These are phyloP conservation scores for Fusarium paranaense DNA, from an alignment of 2,329 filamentous ascomycete genomes.

Conservation along the genomic window DNA sequence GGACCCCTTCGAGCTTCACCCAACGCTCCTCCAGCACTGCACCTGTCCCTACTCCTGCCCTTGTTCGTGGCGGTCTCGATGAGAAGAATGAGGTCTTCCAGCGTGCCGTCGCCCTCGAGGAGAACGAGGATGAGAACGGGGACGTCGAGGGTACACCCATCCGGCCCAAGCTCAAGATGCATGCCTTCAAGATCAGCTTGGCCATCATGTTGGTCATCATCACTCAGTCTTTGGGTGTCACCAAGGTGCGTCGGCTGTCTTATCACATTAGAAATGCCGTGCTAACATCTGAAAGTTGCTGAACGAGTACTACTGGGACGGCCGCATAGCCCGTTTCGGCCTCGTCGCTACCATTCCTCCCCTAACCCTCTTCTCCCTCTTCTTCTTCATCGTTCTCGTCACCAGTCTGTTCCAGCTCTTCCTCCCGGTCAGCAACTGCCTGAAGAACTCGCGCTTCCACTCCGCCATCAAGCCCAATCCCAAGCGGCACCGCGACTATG, in stretches of 20 bases:
- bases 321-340: conserved; percentile 25
- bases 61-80: conserved; percentile 41
- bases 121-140: conserved; percentile 36
- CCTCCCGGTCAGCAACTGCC: conserved; percentile 37
- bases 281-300: conserved; percentile 11
- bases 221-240: conserved; percentile 39
- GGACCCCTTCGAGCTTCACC: conserved; percentile 22
- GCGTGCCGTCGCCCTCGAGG: conserved; percentile 40
- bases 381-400: conserved; percentile 43
- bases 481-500: conserved; percentile 48
- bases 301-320: conserved; percentile 36
- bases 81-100: conserved; percentile 42
- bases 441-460: conserved; percentile 42
- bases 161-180: conserved; percentile 35
- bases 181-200: conserved; percentile 39
- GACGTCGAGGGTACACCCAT: conserved; percentile 37
- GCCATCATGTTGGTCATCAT: conserved; percentile 42
- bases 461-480: conserved; percentile 44
- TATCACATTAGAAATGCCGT: accelerated
- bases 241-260: conserved; percentile 25
- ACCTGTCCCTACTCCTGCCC: conserved; percentile 20
- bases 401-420: conserved; percentile 40
- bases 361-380: conserved; percentile 31
- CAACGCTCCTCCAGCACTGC: conserved; percentile 2
- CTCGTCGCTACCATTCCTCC: conserved; percentile 32